These are phyloP conservation scores for Rubia balearica DNA, from an alignment of 305 asterid genomes.

Conservation along the genomic window DNA sequence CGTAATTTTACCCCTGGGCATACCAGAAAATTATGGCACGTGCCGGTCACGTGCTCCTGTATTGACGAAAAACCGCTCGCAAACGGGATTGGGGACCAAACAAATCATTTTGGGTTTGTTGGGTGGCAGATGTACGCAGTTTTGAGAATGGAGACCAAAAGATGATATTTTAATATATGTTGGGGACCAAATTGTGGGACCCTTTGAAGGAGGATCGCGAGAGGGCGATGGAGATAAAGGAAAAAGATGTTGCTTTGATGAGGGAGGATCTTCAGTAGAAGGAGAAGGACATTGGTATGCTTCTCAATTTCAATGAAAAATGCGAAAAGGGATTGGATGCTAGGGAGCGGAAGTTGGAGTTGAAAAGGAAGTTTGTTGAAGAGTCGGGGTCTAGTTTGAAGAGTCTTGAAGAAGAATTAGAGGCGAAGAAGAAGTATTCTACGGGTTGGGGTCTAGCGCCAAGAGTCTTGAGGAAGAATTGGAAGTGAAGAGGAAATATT, in stretches of 20 bases:
- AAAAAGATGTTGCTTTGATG: conserved; percentile 8
- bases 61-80: too few relatives aligned
- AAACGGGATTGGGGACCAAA: too few relatives aligned
- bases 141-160: too few relatives aligned
- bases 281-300: conserved; percentile 3
- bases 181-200: neutral
- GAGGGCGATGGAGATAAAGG: conserved; percentile 10
- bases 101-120: too few relatives aligned
- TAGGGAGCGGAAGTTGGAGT: conserved; percentile 10
- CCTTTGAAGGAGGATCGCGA: conserved; percentile 13
- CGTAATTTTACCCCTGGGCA: too few relatives aligned
- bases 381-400: neutral
- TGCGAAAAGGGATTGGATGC: neutral
- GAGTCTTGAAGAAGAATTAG: conserved; percentile 8
- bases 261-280: conserved; percentile 12
- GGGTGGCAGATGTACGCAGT: too few relatives aligned
- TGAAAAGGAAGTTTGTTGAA: conserved; percentile 1
- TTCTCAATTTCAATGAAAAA: neutral
- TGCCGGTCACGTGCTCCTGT: too few relatives aligned
- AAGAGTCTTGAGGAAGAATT: neutral
- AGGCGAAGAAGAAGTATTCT: neutral
- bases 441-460: neutral
- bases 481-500: conserved; percentile 2
- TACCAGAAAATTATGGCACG: too few relatives aligned
- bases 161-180: too few relatives aligned